Evolutionary conservation across 768 basidiomycete genomes (phyloP).

Genomic region (Russula dissimulans): DNA sequence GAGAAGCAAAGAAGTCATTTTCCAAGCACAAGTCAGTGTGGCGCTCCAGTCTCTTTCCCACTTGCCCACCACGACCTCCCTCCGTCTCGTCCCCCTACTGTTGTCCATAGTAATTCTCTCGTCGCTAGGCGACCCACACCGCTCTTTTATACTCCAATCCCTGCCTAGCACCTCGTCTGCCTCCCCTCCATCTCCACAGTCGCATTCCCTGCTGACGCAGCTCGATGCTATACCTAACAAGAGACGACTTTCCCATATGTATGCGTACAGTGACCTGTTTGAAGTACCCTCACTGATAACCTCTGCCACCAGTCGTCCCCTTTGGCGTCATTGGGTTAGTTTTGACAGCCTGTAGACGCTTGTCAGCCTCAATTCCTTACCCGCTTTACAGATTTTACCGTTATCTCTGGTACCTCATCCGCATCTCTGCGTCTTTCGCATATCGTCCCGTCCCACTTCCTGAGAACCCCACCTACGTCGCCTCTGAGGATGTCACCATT

Average conservation of each 20-base stretch:
- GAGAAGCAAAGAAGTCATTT: too few species aligned
- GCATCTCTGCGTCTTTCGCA: slow-evolving; percentile 63
- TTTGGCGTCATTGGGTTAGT: slow-evolving; percentile 79
- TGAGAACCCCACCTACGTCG: slow-evolving; percentile 82
- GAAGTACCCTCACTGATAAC: neutral
- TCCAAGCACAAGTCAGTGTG: too few species aligned
- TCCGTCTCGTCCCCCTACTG: neutral
- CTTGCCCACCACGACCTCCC: neutral
- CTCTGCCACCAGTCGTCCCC: slow-evolving; percentile 59
- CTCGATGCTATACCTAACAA: slow-evolving; percentile 78
- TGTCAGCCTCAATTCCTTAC: neutral
- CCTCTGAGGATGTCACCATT: slow-evolving; percentile 90
- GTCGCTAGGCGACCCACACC: slow-evolving; percentile 15
- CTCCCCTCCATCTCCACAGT: neutral
- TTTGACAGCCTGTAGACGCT: slow-evolving; percentile 20
- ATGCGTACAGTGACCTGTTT: slow-evolving; percentile 29
- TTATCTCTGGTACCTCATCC: slow-evolving; percentile 88
- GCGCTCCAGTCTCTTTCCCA: neutral
- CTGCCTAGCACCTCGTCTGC: slow-evolving; percentile 13
- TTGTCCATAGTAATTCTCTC: neutral
- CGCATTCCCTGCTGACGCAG: neutral
- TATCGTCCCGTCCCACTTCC: slow-evolving; percentile 88
- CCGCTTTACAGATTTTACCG: slow-evolving; percentile 64
- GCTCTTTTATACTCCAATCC: slow-evolving; percentile 19
- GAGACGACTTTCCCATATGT: slow-evolving; percentile 89